Percentiles rank a stretch among this genome's conserved stretches.
phyloP scores from a whole-genome alignment of 306 rosid species.

The Quillaja saponaria region DNA sequence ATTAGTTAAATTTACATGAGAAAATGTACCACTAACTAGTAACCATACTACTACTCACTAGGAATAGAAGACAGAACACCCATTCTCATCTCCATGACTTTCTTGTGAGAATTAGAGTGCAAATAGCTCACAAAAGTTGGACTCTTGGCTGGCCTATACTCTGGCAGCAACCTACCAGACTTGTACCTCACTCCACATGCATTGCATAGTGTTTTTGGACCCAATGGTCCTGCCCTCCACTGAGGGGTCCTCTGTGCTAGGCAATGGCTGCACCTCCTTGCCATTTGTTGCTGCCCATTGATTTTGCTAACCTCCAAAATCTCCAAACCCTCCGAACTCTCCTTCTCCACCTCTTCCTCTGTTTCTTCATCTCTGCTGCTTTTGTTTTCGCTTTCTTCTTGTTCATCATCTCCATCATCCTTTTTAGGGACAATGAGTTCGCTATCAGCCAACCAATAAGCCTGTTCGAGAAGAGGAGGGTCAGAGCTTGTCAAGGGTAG shows the following conservation, averaged over 20 bases:
- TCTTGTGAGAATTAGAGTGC: conserved; percentile 76
- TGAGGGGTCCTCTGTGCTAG: conserved; percentile 71
- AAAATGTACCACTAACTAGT: conserved; percentile 19
- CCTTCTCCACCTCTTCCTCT: conserved; percentile 20
- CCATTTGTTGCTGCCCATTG: conserved; percentile 32
- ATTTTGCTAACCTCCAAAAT: conserved; percentile 17
- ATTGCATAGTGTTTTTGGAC: conserved; percentile 72
- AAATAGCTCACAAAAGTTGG: conserved; percentile 66
- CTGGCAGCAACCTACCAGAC: conserved; percentile 66
- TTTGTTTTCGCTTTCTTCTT: not conserved
- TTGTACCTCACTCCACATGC: conserved; percentile 79
- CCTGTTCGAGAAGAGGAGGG: conserved; percentile 61
- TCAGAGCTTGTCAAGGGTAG: conserved; percentile 31
- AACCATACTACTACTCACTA: conserved; percentile 16
- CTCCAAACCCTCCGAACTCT: conserved; percentile 31
- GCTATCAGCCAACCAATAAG: conserved; percentile 65
- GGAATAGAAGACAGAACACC: conserved; percentile 34
- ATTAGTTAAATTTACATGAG: conserved; percentile 40
- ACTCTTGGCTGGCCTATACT: conserved; percentile 73
- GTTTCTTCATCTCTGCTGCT: conserved; percentile 7
- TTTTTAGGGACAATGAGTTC: conserved; percentile 50
- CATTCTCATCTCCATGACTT: conserved; percentile 80
- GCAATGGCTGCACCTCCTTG: conserved; percentile 68
- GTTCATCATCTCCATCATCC: conserved; percentile 26
- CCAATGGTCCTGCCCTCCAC: conserved; percentile 79